These are phyloP conservation scores for Melaleuca alternifolia DNA, from an alignment of 345 rosid genomes.

Conservation along the genomic window DNA sequence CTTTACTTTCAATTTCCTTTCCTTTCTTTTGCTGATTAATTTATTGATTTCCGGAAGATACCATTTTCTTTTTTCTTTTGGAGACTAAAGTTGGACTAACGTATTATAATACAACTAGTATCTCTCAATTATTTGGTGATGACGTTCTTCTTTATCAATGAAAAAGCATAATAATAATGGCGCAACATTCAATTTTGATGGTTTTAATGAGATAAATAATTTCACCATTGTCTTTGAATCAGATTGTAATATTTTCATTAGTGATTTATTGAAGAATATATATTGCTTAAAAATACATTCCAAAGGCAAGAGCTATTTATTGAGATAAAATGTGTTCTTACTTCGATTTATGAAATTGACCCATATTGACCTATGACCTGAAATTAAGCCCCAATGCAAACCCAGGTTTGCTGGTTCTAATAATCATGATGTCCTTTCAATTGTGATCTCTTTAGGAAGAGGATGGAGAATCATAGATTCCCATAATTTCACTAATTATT, in stretches of 20 bases:
- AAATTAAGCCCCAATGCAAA: background rate
- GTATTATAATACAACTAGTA: background rate
- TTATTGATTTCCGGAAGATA: background rate
- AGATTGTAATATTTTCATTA: background rate
- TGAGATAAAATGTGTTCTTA: background rate
- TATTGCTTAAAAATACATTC: background rate
- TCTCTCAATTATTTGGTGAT: background rate
- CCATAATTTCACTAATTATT: background rate
- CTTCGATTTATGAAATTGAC: background rate
- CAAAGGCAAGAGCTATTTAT: background rate
- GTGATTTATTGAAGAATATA: background rate
- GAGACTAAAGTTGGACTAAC: background rate
- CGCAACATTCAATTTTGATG: background rate
- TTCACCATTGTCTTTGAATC: background rate
- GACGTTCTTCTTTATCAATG: background rate
- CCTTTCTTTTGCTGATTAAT: background rate
- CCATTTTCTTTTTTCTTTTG: background rate
- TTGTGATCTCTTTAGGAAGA: background rate
- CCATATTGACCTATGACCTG: background rate
- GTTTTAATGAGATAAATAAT: background rate
- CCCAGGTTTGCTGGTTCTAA: background rate
- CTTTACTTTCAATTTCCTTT: background rate
- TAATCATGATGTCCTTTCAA: background rate
- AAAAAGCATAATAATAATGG: fast-evolving
- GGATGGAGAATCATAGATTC: background rate